Conservation (phyloP, 495 filamentous ascomycete species). For the Penicillium herquei region DNA sequence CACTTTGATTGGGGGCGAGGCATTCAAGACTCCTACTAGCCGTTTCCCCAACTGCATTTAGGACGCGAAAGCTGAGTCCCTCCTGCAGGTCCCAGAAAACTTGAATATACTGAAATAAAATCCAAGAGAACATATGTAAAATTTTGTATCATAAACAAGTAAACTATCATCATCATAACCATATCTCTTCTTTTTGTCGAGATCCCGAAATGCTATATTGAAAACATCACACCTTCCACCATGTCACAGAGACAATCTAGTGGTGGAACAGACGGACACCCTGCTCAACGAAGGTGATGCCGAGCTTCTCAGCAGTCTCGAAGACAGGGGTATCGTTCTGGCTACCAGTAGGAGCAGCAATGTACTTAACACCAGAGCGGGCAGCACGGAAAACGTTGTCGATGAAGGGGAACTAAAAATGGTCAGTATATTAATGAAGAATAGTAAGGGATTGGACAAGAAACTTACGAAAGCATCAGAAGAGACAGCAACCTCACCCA, state of each 20-base stretch:
- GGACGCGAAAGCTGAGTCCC: no score
- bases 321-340: constrained; percentile 89
- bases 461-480: constrained; percentile 89
- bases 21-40: no score
- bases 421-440: constrained; percentile 10
- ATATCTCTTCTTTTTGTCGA: constrained; percentile 16
- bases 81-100: no score
- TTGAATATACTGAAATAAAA: no score
- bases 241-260: constrained; percentile 38
- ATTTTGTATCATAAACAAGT: constrained; percentile 27
- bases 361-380: constrained; percentile 89
- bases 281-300: constrained; percentile 90
- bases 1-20: no score
- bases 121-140: constrained; percentile 15
- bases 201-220: constrained; percentile 4
- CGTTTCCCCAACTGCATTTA: no score
- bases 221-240: constrained; percentile 1
- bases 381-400: constrained; percentile 93
- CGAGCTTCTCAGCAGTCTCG: constrained; percentile 88
- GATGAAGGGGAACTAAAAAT: constrained; percentile 83
- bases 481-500: constrained; percentile 79
- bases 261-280: constrained; percentile 86
- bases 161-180: constrained; percentile 32
- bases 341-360: constrained; percentile 89
- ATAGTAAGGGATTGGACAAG: background rate